Base-by-base conservation (phyloP, 2,329 filamentous ascomycete genomes). In the Neonectria coccinea region DNA sequence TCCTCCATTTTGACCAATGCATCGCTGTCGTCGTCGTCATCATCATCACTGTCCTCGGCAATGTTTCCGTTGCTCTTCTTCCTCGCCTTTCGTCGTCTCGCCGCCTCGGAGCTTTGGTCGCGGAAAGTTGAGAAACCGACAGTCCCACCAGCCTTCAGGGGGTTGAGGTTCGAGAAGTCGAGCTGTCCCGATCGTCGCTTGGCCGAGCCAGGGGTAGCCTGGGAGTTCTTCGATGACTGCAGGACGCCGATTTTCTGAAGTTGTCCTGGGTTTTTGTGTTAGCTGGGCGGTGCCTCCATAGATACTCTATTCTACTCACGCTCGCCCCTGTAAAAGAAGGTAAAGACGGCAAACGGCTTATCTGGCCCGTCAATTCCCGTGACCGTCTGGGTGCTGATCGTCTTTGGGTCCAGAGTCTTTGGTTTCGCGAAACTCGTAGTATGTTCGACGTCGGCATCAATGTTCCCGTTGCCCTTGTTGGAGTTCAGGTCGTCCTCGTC, bases 321-420 rank as follows among this genome's bases (percentile, higher is more conserved):
- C 77, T 97, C 92, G 78, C 96, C 96, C 66, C 96, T 89, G 78
- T 99, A 99, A 81, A 98, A 93, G 79, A 99, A 99, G 29, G 97
- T 98, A 79, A 99, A 99, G 9, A 92, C 91, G 4, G 96, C 96
- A 80, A 97, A 99, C 4, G 97, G 96, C 80, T 95, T 96, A 67
- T 98, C 95, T 20, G 94, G 94, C 0, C 94, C 93, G 78, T 99
- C 96, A 67, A 98, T 97, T 18, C 95, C 96, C 9, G 96, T 98
- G n/a, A 99, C 96, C 0, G 96, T 99, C 81, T 99, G 96, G 3
- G 96, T 99, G 76, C 94, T 98, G 76, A 99, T 99, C 2, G 93
- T 94, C 81, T 97, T 97, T 0, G 95, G 95, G 81, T 98, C 97
- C 57, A 97, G 85, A 1, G 93, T 92, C 85, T 97, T 98, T 14